Evolutionary conservation across 768 basidiomycete species (phyloP), one percentile per base, ranked within the genome.

Genomic region (Leccinum fibrillosum): DNA sequence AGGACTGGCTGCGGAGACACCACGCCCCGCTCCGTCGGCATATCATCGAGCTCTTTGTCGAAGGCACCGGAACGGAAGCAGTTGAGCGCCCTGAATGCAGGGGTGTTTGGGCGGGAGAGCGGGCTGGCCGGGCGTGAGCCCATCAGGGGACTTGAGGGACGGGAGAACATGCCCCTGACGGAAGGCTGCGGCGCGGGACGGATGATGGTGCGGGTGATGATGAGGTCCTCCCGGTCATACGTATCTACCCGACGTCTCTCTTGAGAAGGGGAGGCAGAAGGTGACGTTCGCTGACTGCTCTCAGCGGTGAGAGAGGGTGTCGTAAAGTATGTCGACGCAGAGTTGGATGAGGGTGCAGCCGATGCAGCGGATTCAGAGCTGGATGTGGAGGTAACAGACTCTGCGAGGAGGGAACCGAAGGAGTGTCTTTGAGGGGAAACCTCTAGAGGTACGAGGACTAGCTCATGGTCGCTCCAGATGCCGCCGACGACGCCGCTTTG

Each of bases 201-300:
- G 54, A 78, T 70, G 65, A 74, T 71, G 49, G 73, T 76, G 56
- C 76, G 76, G 37, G 73, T 73, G 34, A 75, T 65, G 48, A 65
- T 61, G 60, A 67, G 66, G 57, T 72, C 68, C 6, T 75, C 75
- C 13, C 68, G 65, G 58, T 69, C 67, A 50, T 57, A 63, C 2
- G 64, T 68, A 26, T 70, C 69, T 5, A 68, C 64, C 32, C 62
- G 70, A 47, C 39, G 62, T 26, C 64, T 56, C 15, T 35, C 55
- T 8, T 57, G 55, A 3, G 64, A 39, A 15, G 63, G 54, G 13
- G 59, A 49, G n/a, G 21, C 21, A 2, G 64, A 58, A 19, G 57
- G 52, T 1, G 64, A 15, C 21, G 49, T 42, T 5, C 52, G 53
- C 10, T 30, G 48, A 11, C 51, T 61, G 25, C 34, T 57, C 35